Evolutionary conservation across 176 grass and related monocot species (phyloP), one percentile per base, ranked within the genome.

Genomic region (Oryza rufipogon): DNA sequence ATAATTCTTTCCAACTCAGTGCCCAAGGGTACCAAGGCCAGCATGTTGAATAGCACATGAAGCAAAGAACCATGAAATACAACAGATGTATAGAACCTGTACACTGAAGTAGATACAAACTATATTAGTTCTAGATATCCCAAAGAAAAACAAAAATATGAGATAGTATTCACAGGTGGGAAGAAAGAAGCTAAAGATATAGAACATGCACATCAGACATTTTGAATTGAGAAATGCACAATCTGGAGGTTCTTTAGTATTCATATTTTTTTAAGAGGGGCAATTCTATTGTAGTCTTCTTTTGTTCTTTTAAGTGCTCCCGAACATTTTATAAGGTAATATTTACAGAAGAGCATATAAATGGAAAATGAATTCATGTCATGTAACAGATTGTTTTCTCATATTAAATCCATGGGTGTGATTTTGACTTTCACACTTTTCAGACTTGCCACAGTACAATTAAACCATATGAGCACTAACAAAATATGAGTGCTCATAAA

Each of bases 11-110:
- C 96, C 89, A 98, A 80, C 67, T 94, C 96, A 0, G 80, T 88
- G 26, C 96, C 96, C 87, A 98, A 77, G 60, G 96, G 96, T 66
- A 94, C 91, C 80, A 98, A 78, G 56, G 96, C 91, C 86, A 98
- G 83, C 96, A 98, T 98, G 77, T 98, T 98, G 89, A 98, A 98
- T 71, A 90, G 74, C 81, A 98, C 89, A 85, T 98, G 96, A 67
- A 98, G 89, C 78, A 98, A 34, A 81, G 91, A 95, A 17, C 89
- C 96, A 87, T 98, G 96, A 85, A 98, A 98, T 23, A 98, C 45
- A 87, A 92, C 80, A 84, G 91, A 91, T 47, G 96, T 95, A 75
- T 93, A 98, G 67, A 95, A 87, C 91, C 96, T 95, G 80, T 98
- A 93, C 28, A 94, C 96, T 98, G 78, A 68, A 81, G 83, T n/a